Base-by-base conservation (phyloP, 176 grass and related monocot species). In the Tuctoria greenei region DNA sequence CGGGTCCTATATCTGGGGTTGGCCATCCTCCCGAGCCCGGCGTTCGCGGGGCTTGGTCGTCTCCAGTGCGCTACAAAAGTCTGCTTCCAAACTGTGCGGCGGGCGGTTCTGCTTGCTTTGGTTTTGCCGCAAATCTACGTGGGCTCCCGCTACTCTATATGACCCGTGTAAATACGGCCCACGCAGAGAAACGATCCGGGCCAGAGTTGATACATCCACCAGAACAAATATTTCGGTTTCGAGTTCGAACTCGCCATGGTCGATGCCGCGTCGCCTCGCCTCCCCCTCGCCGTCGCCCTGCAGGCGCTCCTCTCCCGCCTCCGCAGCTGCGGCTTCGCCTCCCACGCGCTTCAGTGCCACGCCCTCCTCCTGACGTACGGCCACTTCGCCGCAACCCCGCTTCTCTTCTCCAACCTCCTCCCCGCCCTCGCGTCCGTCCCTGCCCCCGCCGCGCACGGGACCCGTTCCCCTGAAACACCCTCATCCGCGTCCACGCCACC, bases 391-490 rank as follows among this genome's bases (percentile, higher is more conserved):
- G 84, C 72, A 65, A 71, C 72, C 69, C 85, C 77, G 3, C 3
- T 70, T 27, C 69, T 62, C 56, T 49, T 86, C 74, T 63, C 88
- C 39, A 82, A 72, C 39, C 74, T 78, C 66, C 84, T 93, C 69
- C 66, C 68, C 60, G 63, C 81, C 25, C 39, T 82, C 64, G 72
- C 70, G 2, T 82, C 74, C 36, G 41, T 63, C 55, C 47, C 61
- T 45, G 5, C 69, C 20, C 7, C 20, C 61, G 27, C 38, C 40
- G 40, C 35, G 72, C 78, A 7, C 26, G 23, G 17, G 21, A 87
- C 50, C 25, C 91, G 8, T 93, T 93, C 66, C 27, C 82, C 17
- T 93, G 87, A 84, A 93, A 90, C 73, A 93, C 74, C 60, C 51
- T 87, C 75, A 73, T 93, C 47, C 82, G 85, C 16, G 67, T 85